These are phyloP conservation scores for Suillus fuscotomentosus DNA, from an alignment of 768 basidiomycete genomes.

Conservation along the genomic window DNA sequence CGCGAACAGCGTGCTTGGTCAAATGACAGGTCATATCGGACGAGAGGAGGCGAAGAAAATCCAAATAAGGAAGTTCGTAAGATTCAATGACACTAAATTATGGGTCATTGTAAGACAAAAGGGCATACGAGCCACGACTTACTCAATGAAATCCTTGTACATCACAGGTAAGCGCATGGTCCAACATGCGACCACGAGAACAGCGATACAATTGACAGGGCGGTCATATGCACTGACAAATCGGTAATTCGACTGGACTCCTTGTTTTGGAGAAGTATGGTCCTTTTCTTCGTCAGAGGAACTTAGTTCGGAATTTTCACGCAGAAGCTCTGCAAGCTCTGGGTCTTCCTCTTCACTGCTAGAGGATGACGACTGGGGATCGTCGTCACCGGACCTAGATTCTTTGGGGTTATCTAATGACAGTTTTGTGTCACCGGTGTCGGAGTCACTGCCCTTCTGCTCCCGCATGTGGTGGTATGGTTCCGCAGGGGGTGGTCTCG, in stretches of 20 bases:
- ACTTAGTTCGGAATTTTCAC: slow-evolving; percentile 36
- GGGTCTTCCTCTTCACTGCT: slow-evolving; percentile 29
- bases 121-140: slow-evolving; percentile 22
- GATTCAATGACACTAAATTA: slow-evolving; percentile 64
- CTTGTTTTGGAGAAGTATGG: slow-evolving; percentile 7
- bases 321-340: slow-evolving; percentile 39
- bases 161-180: slow-evolving; percentile 73
- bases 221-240: slow-evolving; percentile 33
- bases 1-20: slow-evolving; percentile 63
- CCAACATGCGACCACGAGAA: slow-evolving; percentile 79
- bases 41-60: slow-evolving; percentile 64
- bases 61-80: slow-evolving; percentile 80
- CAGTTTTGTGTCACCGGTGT: slow-evolving; percentile 9
- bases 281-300: slow-evolving; percentile 19
- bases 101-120: slow-evolving; percentile 7
- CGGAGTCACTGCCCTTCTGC: slow-evolving; percentile 21
- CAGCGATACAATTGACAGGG: slow-evolving; percentile 55
- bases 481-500: slow-evolving; percentile 59
- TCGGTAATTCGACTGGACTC: slow-evolving; percentile 9
- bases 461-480: slow-evolving; percentile 50
- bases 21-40: slow-evolving; percentile 62
- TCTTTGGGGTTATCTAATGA: slow-evolving; percentile 2
- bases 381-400: slow-evolving; percentile 18
- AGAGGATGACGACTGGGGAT: slow-evolving; percentile 8
- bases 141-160: slow-evolving; percentile 76